Base-by-base conservation (phyloP, 306 rosid genomes). In the Lablab purpureus region DNA sequence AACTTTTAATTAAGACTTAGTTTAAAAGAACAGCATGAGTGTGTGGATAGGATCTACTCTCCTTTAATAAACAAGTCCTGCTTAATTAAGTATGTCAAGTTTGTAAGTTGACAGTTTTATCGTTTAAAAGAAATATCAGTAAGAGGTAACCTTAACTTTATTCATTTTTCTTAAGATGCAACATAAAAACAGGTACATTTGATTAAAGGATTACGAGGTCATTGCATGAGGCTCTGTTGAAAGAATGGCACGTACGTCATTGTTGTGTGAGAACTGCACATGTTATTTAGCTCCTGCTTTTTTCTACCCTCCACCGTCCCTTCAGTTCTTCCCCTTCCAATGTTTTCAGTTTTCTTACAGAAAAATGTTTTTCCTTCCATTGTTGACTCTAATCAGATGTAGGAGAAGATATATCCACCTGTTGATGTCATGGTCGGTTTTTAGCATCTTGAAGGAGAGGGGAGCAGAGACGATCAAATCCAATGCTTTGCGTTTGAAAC, bases 171-270 rank as follows among this genome's bases (percentile, higher is more conserved):
- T 1, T 54, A 13, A 12, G 10, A 8, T 27, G 4, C 34, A 56
- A 11, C 34, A 56, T 27, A 25, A 59, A 59, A 59, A 11, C 9
- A 58, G 0, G 12, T 22, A 12, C 37, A 34, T 23, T 23, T 56
- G 32, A 56, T 10, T 4, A 22, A 56, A 56, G 34, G 36, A 59
- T 27, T 4, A 59, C 2, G 34, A 11, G 25, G 28, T 34, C 6
- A 54, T 30, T 32, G 27, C 70, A 52, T 18, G 49, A 10, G 34
- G 28, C 52, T 67, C 19, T 32, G 71, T 32, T 13, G 52, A 78
- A 65, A 78, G 67, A 37, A 25, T 34, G 47, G 84, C 80, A 6
- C 77, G 83, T 76, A 70, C 71, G 83, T 76, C 41, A 77, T 56
- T 36, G 7, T 5, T 2, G 59, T 54, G 41, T 67, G 63, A 43